Conservation (phyloP, 169 alveolate species). For the Cryptosporidium sp. region DNA sequence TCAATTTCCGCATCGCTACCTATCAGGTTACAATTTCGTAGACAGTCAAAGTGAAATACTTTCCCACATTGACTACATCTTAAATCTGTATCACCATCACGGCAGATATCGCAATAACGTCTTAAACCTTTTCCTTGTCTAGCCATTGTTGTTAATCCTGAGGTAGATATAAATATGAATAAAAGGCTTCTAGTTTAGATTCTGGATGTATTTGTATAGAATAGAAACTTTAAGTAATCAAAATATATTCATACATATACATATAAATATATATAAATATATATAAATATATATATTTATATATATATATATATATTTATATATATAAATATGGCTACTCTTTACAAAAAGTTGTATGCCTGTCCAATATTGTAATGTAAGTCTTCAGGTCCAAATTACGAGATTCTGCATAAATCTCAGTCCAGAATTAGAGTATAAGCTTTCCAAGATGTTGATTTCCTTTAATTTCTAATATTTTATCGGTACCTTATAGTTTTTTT, state of each 20-base stretch:
- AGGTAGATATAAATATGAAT: not conserved
- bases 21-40: constrained; percentile 50
- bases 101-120: constrained; percentile 74
- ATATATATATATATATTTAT: not conserved
- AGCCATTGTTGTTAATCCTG: constrained; percentile 26
- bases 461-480: not conserved
- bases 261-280: not conserved
- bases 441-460: not conserved
- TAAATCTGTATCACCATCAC: constrained; percentile 70
- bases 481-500: constrained; percentile 12
- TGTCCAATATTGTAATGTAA: not conserved
- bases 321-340: not conserved
- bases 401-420: constrained; percentile 29
- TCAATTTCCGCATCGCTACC: constrained; percentile 77
- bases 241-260: not conserved
- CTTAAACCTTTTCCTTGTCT: constrained; percentile 64
- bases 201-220: not conserved
- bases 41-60: constrained; percentile 64
- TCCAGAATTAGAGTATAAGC: not conserved
- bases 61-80: constrained; percentile 68
- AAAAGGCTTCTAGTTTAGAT: not conserved
- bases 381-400: not conserved
- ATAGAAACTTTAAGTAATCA: not conserved
- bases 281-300: not conserved
- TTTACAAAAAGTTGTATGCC: not conserved